phyloP scores from a whole-genome alignment of 2,329 filamentous ascomycete species.

The Ophiostoma sp. region DNA sequence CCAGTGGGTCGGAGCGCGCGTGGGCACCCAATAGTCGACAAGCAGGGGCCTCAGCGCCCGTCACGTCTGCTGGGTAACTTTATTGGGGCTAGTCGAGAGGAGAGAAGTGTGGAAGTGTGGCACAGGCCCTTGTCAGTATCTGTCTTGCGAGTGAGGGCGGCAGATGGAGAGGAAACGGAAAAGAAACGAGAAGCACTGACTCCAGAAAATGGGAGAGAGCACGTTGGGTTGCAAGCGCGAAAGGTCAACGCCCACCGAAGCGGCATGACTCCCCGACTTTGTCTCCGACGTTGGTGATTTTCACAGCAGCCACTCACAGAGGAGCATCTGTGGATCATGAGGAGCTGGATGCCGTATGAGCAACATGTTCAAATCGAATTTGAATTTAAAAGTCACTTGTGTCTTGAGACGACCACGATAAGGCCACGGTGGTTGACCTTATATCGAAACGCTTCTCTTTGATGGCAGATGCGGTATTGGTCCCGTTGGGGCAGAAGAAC shows the following conservation, averaged over 20 bases:
- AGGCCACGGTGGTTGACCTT: not conserved
- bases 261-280: not conserved
- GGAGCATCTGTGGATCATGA: not conserved
- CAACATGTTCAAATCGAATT: too few relatives aligned
- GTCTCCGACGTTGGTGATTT: not conserved
- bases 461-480: not conserved
- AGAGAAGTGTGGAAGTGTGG: not conserved
- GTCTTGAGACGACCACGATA: not conserved
- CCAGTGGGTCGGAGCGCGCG: slow-evolving; percentile 24
- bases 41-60: not conserved
- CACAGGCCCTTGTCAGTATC: not conserved
- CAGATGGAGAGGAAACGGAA: not conserved
- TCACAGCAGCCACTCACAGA: not conserved
- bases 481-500: not conserved
- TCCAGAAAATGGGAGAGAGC: not conserved
- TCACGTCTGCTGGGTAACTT: not conserved
- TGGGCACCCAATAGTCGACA: not conserved
- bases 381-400: not conserved
- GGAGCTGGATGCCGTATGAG: not conserved
- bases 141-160: not conserved
- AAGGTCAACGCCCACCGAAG: not conserved
- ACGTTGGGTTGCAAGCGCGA: slow-evolving; percentile 12
- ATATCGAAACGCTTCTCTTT: not conserved
- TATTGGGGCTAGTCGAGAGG: not conserved
- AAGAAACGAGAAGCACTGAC: not conserved